phyloP scores from a whole-genome alignment of 768 basidiomycete species.

The Jaapia argillacea region DNA sequence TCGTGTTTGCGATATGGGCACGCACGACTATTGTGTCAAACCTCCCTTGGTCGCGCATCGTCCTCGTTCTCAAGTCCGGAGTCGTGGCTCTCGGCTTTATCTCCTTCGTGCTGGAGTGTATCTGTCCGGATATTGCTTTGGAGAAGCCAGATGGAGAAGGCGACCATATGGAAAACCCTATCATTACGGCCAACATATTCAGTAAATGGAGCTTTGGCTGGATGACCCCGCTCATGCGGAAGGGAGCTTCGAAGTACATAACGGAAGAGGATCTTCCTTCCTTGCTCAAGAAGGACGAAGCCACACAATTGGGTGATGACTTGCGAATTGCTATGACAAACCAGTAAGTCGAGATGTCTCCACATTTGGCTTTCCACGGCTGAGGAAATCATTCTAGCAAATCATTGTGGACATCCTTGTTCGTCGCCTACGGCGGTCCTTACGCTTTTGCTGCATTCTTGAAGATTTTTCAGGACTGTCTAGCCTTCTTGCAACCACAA shows the following conservation, averaged over 20 bases:
- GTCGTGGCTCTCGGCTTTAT: slow-evolving; percentile 35
- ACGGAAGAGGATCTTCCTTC: slow-evolving; percentile 83
- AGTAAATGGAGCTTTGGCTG: slow-evolving; percentile 79
- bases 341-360: slow-evolving; percentile 55
- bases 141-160: slow-evolving; percentile 18
- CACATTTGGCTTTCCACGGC: too few species aligned
- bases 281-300: slow-evolving; percentile 57
- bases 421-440: slow-evolving; percentile 68
- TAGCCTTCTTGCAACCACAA: slow-evolving; percentile 84
- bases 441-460: slow-evolving; percentile 52
- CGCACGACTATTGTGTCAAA: slow-evolving; percentile 38
- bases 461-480: slow-evolving; percentile 70
- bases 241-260: slow-evolving; percentile 55
- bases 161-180: slow-evolving; percentile 52
- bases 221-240: slow-evolving; percentile 74
- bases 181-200: slow-evolving; percentile 70
- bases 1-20: slow-evolving; percentile 41
- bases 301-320: slow-evolving; percentile 51
- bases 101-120: slow-evolving; percentile 55
- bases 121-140: slow-evolving; percentile 47
- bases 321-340: slow-evolving; percentile 53
- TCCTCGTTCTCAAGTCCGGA: slow-evolving; percentile 35
- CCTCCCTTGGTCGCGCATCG: slow-evolving; percentile 20
- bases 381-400: too few species aligned
- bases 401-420: slow-evolving; percentile 64